phyloP scores from a whole-genome alignment of 202 grass and related monocot genomes.

The Brachypodium distachyon region DNA sequence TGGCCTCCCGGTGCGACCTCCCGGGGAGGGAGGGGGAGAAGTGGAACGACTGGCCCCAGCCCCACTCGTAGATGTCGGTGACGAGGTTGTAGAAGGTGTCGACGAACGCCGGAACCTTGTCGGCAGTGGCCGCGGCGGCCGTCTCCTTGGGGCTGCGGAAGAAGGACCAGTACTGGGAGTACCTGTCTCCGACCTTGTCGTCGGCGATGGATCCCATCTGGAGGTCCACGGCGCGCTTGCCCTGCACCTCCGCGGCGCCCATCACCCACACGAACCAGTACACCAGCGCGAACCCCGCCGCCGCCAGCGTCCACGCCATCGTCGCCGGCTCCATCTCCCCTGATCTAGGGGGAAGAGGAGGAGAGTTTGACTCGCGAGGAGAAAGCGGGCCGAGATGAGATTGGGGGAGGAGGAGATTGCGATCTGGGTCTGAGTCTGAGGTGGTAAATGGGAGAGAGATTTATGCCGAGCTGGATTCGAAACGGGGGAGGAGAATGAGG shows the following conservation, averaged over 20 bases:
- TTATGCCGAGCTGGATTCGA: constrained; percentile 1
- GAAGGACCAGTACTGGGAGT: constrained; percentile 79
- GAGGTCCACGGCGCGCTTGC: constrained; percentile 57
- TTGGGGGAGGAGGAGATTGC: not conserved
- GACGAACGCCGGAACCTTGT: constrained; percentile 53
- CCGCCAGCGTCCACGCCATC: constrained; percentile 36
- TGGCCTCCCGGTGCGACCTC: constrained; percentile 46
- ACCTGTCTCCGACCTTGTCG: constrained; percentile 61
- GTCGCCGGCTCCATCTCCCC: constrained; percentile 46
- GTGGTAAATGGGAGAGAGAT: constrained; percentile 5
- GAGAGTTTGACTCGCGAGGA: constrained; percentile 29
- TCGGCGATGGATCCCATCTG: constrained; percentile 55
- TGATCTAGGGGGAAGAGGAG: constrained; percentile 8
- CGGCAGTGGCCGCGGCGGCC: constrained; percentile 29
- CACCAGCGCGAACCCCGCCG: constrained; percentile 20
- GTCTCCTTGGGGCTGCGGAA: constrained; percentile 53
- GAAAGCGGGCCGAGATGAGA: constrained; percentile 5
- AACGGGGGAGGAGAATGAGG: not conserved
- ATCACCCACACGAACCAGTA: constrained; percentile 87
- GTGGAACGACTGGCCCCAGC: constrained; percentile 73
- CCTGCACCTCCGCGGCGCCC: constrained; percentile 67
- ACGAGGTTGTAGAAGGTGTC: constrained; percentile 78
- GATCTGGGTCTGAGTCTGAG: not conserved
- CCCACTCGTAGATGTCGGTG: constrained; percentile 78
- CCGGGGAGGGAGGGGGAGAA: constrained; percentile 56